A percentile compares a stretch with the other conserved stretches of the same genome.
phyloP scores from a whole-genome alignment of 306 rosid species.

The cucumber (Cucumis sativus) region Cucumber_9930_V3 NC_026655.2:13848001-13848500 shows the following conservation, averaged over 20 bases:
- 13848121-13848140: conserved; percentile 45
- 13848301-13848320: conserved; percentile 46
- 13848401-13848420: conserved; percentile 83
- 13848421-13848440: conserved; percentile 46
- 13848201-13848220: conserved; percentile 52
- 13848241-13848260: conserved; percentile 49
- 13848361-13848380: conserved; percentile 66
- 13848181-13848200: conserved; percentile 39
- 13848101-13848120: conserved; percentile 41
- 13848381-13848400: conserved; percentile 94
- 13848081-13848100: conserved; percentile 77
- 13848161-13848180: conserved; percentile 43
- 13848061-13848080: conserved; percentile 87
- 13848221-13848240: conserved; percentile 60
- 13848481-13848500: conserved; percentile 28
- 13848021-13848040: conserved; percentile 66
- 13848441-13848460: conserved; percentile 35
- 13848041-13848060: conserved; percentile 63
- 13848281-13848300: conserved; percentile 54
- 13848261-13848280: conserved; percentile 49
- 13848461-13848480: conserved; percentile 58
- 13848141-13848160: conserved; percentile 15
- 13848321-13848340: conserved; percentile 35
- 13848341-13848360: conserved; percentile 65
- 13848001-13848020: conserved; percentile 49